Base-by-base conservation (phyloP, 2,329 filamentous ascomycete genomes). In the Colletotrichum sp. region DNA sequence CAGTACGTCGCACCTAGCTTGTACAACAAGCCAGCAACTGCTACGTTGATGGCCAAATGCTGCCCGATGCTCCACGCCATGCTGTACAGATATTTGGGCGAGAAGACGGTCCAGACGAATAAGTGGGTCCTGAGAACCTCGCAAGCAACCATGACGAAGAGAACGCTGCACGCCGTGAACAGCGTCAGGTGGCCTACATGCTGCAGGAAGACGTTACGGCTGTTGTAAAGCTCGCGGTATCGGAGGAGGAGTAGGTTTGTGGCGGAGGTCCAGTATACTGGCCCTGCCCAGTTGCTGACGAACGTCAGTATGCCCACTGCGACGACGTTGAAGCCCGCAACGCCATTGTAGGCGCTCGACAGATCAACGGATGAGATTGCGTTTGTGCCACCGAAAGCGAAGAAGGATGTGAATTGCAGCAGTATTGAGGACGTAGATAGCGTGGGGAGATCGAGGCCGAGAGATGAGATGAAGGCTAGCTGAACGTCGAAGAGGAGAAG, bases 81-180 rank as follows among this genome's bases (percentile, higher is more conserved):
- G 78, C 93, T 94, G 83, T 98, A 99, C 79, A 99, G 86, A 84
- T 96, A 99, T 84, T 99, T 99, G 0, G 97, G 97, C 78, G 95
- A 98, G 84, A 99, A 99, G 13, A 99, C 97, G 1, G 96, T 99
- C 97, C 97, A 99, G 77, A 99, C 96, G 83, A 99, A 99, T 74
- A 99, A 84, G 88, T 99, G 97, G 34, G 95, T 95, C 79, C 96
- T 89, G 82, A 99, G 84, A 9, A 91, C 88, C 64, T 94, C 96
- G 84, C 97, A 99, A 18, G 96, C 96, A 16, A 90, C 92, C 96
- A 99, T 99, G 28, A 98, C 93, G 63, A 92, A 93, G 4, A 92
- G 85, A 69, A 95, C 85, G 78, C 92, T 92, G 2, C 88, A 87
- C 1, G 94, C 89, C 13, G 91, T 87, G 82, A 97, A 98, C 13